phyloP scores from a whole-genome alignment of 2,329 filamentous ascomycete species.

The Talaromyces sp. region DNA sequence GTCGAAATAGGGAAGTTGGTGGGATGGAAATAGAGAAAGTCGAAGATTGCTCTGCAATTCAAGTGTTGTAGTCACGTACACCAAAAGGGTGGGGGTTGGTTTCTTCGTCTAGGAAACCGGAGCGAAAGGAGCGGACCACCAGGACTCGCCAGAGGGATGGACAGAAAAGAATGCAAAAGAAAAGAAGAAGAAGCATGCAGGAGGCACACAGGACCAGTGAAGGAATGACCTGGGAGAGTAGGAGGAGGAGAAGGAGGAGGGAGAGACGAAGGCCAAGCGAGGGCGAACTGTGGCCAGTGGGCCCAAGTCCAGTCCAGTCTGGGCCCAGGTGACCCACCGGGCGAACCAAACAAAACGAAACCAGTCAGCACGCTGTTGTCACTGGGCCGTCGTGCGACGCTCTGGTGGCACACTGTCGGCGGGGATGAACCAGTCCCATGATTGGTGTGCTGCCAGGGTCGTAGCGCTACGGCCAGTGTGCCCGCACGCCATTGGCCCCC shows the following conservation, averaged over 20 bases:
- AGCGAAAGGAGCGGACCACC: conserved; percentile 34
- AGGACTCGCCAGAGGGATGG: conserved; percentile 24
- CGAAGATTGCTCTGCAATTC: conserved; percentile 12
- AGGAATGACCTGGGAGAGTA: conserved; percentile 5
- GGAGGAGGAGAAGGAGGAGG: conserved; percentile 13
- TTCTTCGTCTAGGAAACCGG: conserved; percentile 16
- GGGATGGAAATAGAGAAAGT: conserved; percentile 1
- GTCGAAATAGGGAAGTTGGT: background rate
- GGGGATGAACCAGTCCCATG: background rate
- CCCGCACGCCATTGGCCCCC: background rate
- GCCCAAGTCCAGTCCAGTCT: background rate
- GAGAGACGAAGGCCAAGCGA: background rate
- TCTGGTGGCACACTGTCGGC: background rate
- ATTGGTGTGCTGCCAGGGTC: background rate
- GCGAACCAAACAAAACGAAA: background rate
- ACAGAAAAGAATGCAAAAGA: conserved; percentile 11
- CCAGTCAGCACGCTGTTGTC: background rate
- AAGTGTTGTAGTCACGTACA: background rate
- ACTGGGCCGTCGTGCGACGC: background rate
- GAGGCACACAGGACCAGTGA: background rate
- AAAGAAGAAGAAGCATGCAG: background rate
- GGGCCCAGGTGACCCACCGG: background rate
- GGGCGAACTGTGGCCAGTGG: conserved; percentile 1
- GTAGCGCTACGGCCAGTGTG: background rate
- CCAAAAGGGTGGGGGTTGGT: conserved; percentile 6